A percentile compares a stretch with the other conserved stretches of the same genome.
phyloP scores from a whole-genome alignment of 768 basidiomycete genomes.

The Austroboletus festivus region DNA sequence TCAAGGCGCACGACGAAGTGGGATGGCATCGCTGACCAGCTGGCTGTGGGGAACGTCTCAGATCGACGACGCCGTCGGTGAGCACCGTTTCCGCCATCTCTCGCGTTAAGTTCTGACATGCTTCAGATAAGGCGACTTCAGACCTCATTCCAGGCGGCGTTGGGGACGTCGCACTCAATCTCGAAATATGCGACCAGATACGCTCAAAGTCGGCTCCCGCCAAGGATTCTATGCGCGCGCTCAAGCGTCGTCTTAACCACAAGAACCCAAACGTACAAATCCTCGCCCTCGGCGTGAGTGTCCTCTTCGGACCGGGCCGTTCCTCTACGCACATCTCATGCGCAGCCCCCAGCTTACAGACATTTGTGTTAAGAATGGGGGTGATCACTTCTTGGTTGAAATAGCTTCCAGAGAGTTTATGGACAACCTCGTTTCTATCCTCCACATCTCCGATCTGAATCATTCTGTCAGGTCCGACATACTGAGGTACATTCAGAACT shows the following conservation, averaged over 20 bases:
- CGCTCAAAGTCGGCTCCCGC: conserved; percentile 84
- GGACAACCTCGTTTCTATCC: conserved; percentile 87
- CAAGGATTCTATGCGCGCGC: conserved; percentile 81
- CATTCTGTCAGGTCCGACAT: conserved; percentile 80
- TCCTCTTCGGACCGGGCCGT: background rate
- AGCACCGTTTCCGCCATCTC: conserved; percentile 24
- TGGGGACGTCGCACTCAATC: conserved; percentile 89
- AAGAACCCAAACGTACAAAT: conserved; percentile 96
- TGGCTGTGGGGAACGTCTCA: conserved; percentile 83
- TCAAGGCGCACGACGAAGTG: conserved; percentile 11
- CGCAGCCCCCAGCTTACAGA: conserved; percentile 68
- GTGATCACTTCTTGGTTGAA: conserved; percentile 84
- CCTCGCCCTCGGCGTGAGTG: conserved; percentile 75
- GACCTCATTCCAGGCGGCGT: conserved; percentile 78
- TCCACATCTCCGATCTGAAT: conserved; percentile 75
- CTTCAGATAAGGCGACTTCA: conserved; percentile 88
- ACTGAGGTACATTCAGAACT: conserved; percentile 82
- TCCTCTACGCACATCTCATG: conserved; percentile 3
- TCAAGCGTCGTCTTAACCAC: conserved; percentile 85
- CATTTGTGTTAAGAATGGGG: conserved; percentile 94
- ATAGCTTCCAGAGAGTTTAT: conserved; percentile 88
- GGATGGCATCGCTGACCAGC: conserved; percentile 59
- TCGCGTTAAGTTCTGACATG: conserved; percentile 27
- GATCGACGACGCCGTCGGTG: conserved; percentile 80
- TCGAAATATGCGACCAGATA: conserved; percentile 97